These are phyloP conservation scores for Scopulariopsis brevicaulis DNA, from an alignment of 2,329 filamentous ascomycete species.

Conservation along the genomic window DNA sequence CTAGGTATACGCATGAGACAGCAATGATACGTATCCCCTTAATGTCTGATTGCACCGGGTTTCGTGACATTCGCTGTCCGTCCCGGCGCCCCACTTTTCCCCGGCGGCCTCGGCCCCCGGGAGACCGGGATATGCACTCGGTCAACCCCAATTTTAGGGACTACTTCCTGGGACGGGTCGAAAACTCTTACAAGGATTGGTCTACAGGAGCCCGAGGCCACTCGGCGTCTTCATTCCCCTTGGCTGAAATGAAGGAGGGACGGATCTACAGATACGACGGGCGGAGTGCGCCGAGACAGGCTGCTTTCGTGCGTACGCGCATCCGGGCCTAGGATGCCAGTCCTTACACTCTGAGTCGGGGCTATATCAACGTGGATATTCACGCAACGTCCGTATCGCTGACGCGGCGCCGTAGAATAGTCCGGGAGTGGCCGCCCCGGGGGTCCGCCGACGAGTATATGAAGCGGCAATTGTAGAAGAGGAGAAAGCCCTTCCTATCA, in stretches of 20 bases:
- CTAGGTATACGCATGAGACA: not conserved
- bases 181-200: not conserved
- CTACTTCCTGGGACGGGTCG: too few species aligned
- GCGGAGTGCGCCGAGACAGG: not conserved
- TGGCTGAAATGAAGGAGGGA: not conserved
- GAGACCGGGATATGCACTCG: not conserved
- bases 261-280: not conserved
- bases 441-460: not conserved
- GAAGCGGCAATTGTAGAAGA: not conserved
- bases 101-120: not conserved
- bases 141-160: too few species aligned
- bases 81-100: not conserved
- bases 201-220: not conserved
- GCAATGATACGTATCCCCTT: not conserved
- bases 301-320: not conserved
- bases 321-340: not conserved
- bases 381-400: not conserved
- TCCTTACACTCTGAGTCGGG: not conserved
- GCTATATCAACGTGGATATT: not conserved
- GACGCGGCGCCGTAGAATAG: not conserved
- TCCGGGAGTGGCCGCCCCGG: not conserved
- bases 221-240: too few species aligned
- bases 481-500: not conserved
- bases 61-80: not conserved
- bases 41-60: not conserved